Evolutionary conservation across 2,329 filamentous ascomycete species (phyloP).

Genomic region (Coniochaeta prunicola): DNA sequence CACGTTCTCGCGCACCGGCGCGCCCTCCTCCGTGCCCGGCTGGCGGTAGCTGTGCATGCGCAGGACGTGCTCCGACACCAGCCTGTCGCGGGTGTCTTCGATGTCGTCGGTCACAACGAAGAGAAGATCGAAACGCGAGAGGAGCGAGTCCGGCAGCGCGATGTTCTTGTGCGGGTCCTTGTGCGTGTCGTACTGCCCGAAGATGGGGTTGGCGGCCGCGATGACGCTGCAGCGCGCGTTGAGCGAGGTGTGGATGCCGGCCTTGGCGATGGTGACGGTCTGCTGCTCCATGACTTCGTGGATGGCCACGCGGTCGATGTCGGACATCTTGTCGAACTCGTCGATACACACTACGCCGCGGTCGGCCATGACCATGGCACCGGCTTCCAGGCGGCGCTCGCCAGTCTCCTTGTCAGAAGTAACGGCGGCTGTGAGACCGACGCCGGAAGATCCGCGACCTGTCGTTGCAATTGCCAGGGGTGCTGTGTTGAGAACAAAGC

Average conservation of each 20-base stretch:
- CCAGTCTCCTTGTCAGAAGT: slow-evolving; percentile 97
- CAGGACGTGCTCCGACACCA: slow-evolving; percentile 91
- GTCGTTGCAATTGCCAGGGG: slow-evolving; percentile 95
- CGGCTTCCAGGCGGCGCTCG: slow-evolving; percentile 87
- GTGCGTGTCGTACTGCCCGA: slow-evolving; percentile 96
- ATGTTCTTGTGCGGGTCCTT: slow-evolving; percentile 99
- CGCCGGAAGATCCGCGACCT: slow-evolving; percentile 90
- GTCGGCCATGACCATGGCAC: slow-evolving; percentile 97
- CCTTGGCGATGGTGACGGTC: slow-evolving; percentile 97
- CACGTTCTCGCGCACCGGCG: slow-evolving; percentile 82
- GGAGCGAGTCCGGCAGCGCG: slow-evolving; percentile 86
- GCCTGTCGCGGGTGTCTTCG: slow-evolving; percentile 83
- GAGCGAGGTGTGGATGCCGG: slow-evolving; percentile 93
- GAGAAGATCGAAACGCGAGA: slow-evolving; percentile 96
- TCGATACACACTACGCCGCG: slow-evolving; percentile 98
- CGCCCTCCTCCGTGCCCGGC: slow-evolving; percentile 87
- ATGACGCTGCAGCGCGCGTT: slow-evolving; percentile 96
- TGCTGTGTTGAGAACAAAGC: slow-evolving; percentile 95
- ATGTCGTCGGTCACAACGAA: slow-evolving; percentile 99
- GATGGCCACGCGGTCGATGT: slow-evolving; percentile 94
- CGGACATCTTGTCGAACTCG: slow-evolving; percentile 99
- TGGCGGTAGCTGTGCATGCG: slow-evolving; percentile 96
- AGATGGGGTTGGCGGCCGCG: slow-evolving; percentile 94
- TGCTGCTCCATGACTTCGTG: slow-evolving; percentile 99
- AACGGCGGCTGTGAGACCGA: slow-evolving; percentile 94